Evolutionary conservation across 2,329 filamentous ascomycete species (phyloP).

Genomic region (Pseudocercospora vitis): DNA sequence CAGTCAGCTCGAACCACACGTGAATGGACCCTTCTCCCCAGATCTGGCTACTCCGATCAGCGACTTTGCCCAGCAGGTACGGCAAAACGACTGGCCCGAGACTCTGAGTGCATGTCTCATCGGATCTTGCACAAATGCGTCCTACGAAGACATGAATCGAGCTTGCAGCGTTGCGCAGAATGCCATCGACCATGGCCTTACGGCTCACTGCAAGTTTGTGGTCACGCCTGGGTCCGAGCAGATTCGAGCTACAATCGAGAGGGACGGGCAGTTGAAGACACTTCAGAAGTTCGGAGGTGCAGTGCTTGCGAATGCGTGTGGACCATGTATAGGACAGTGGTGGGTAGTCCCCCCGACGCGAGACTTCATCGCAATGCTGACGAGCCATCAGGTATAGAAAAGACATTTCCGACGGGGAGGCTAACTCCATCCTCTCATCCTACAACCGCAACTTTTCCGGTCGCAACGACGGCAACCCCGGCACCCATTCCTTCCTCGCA

Average conservation of each 20-base stretch:
- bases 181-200: conserved; percentile 86
- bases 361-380: no score
- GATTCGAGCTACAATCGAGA: conserved; percentile 87
- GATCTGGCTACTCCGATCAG: conserved; percentile 97
- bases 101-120: conserved; percentile 96
- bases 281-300: conserved; percentile 96
- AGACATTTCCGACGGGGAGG: conserved; percentile 70
- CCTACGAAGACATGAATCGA: conserved; percentile 87
- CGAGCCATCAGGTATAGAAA: no score
- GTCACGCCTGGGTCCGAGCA: conserved; percentile 97
- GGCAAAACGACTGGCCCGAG: conserved; percentile 93
- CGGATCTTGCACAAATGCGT: conserved; percentile 95
- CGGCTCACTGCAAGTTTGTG: conserved; percentile 89
- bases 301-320: conserved; percentile 93
- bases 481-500: conserved; percentile 89
- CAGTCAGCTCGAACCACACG: conserved; percentile 89
- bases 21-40: conserved; percentile 98
- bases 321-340: conserved; percentile 84
- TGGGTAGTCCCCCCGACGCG: no score
- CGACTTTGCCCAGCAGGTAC: conserved; percentile 92
- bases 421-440: conserved; percentile 96
- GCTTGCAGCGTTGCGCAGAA: conserved; percentile 88
- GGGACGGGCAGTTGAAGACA: conserved; percentile 64
- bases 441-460: conserved; percentile 99
- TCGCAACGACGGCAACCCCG: conserved; percentile 93